Evolutionary conservation across 768 basidiomycete genomes (phyloP), one percentile per base, ranked within the genome.

Genomic region (Scleroderma citrinum): DNA sequence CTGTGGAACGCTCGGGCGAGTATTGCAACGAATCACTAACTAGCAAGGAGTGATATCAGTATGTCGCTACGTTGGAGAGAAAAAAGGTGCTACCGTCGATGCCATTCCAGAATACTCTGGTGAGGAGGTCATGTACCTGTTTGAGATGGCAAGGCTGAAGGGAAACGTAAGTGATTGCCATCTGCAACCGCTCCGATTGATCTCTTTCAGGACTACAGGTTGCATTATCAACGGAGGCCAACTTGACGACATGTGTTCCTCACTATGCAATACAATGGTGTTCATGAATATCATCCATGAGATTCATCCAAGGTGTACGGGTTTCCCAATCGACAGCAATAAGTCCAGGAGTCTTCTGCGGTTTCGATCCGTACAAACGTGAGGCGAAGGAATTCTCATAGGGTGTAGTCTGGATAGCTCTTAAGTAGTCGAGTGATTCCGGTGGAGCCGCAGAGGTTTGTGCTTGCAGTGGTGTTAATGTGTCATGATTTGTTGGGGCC

Each of bases 321-420:
- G 77, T 80, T 60, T 85, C 81, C 87, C 85, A 90, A 63, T 90
- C 87, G 21, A 82, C 69, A 10, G 80, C 74, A 35, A 89, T 72
- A 24, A 76, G 58, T 31, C 69, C 65, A 11, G 57, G 57, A 13
- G 54, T 48, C 43, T 53, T 66, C n/a, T 46, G 56, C 21, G 53
- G 47, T 2, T 36, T 54, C 31, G 57, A 50, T 19, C 83, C 83
- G 42, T 74, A 70, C 12, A 88, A 59, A 13, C 88, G 80, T 42
- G 82, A 80, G 31, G 81, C 64, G 53, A 91, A 88, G 0, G 86
- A 88, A 50, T 63, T 69, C 49, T 74, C 72, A 62, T 81, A 88
- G 3, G 76, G 80, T 8, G 87, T 90, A 7, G 78, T 81, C 50
- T 68, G 63, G 43, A 89, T 81, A 21, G 58, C 58, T 32, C 76